A percentile compares a stretch with the other conserved stretches of the same genome.
Conservation (phyloP, 1,284 basidiomycete species). For the Neotropicomus parvogracilis region DNA sequence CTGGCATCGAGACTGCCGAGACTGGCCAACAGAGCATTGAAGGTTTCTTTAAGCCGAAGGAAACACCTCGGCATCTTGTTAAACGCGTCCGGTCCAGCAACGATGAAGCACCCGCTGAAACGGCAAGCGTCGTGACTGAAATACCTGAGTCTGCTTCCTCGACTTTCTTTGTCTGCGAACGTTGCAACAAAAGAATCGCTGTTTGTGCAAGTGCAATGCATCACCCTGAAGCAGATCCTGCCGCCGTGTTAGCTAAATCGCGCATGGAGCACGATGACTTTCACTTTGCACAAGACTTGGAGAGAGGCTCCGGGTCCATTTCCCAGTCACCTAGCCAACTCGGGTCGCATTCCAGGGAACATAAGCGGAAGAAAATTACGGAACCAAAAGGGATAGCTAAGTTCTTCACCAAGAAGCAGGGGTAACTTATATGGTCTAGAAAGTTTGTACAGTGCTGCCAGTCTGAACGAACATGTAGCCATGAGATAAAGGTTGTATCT, state of each 20-base stretch:
- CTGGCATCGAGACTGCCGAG: slow-evolving; percentile 78
- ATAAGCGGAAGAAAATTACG: slow-evolving; percentile 44
- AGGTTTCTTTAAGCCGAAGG: slow-evolving; percentile 63
- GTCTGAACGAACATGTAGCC: too few species aligned
- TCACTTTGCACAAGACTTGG: slow-evolving; percentile 79
- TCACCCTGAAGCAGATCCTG: slow-evolving; percentile 27
- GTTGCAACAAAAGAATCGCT: slow-evolving; percentile 48
- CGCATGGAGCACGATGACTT: slow-evolving; percentile 81
- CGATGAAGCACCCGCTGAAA: not conserved
- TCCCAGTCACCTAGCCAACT: slow-evolving; percentile 3
- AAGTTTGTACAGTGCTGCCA: not conserved
- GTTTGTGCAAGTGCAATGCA: slow-evolving; percentile 24
- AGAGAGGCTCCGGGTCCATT: slow-evolving; percentile 33
- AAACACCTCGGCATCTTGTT: slow-evolving; percentile 23
- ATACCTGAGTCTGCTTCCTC: not conserved
- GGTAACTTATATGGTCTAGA: not conserved
- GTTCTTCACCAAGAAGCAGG: slow-evolving; percentile 56
- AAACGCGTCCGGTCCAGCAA: slow-evolving; percentile 25
- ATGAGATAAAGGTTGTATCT: too few species aligned
- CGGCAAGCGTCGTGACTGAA: not conserved
- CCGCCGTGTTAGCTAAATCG: slow-evolving; percentile 44
- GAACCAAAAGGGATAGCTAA: slow-evolving; percentile 65
- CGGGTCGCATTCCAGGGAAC: slow-evolving; percentile 22
- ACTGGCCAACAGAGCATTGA: slow-evolving; percentile 84
- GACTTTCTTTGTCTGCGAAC: slow-evolving; percentile 47